Base-by-base conservation (phyloP, 2,329 filamentous ascomycete genomes). In the Pseudopyricularia javanii region DNA sequence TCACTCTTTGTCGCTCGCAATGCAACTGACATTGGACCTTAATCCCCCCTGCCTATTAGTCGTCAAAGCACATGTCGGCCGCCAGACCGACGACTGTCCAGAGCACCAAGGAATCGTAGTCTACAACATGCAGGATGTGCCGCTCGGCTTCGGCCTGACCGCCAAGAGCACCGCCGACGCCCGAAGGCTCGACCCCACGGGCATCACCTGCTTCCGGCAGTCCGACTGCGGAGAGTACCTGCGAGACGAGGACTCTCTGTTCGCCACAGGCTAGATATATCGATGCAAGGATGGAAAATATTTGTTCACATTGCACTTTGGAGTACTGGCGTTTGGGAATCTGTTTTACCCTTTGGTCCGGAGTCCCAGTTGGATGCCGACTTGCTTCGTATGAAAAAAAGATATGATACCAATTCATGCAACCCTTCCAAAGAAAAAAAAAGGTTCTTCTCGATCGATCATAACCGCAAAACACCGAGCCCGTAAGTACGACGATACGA, bases 141-240 rank as follows among this genome's bases (percentile, higher is more conserved):
- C 90, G n/a, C 72, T 93, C 67, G 93, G 93, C 15, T 98, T 96
- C 65, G 91, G 91, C 47, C 83, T 95, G 51, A 95, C 89, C 40
- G 88, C 90, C n/a, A 78, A 89, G 64, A 88, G 85, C 57, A 94
- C 89, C 5, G 82, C 85, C 17, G 91, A 96, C 67, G 83, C 87
- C 26, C 78, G 89, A 63, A 79, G 88, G 59, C 67, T 96, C 61
- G 93, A 96, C 58, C 93, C 93, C 0, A 98, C 93, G 0, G 89
- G 85, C 11, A 85, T 96, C 56, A 85, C 88, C 9, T 85, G 86
- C 53, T 97, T 96, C 70, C 78, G 91, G 59, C 93, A 98, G 71
- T 88, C 88, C 1, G 93, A 98, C 72, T 86, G 88, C 60, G 93
- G 93, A 61, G 91, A 97, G 72, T 98, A 95, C 65, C 74, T 98